A percentile compares a stretch with the other conserved stretches of the same genome.
Conservation (phyloP, 495 filamentous ascomycete species). For the Aspergillus sclerotiicarbonarius region DNA sequence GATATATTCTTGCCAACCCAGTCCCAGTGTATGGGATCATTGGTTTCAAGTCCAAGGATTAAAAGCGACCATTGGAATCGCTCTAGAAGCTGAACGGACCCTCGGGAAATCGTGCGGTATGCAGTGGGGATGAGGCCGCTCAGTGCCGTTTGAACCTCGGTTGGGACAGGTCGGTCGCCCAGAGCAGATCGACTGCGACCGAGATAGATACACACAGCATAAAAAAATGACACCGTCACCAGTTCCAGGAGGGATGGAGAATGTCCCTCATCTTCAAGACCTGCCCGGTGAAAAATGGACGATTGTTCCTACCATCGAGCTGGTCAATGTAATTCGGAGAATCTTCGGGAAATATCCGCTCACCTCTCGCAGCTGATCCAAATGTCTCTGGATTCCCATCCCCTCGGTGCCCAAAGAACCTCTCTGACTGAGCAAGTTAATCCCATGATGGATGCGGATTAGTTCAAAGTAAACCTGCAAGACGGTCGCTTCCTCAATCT, state of each 20-base stretch:
- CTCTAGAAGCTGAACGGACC: background rate
- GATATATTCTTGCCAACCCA: background rate
- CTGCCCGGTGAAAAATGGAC: background rate
- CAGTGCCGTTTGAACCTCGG: background rate
- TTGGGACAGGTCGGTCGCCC: conserved; percentile 2
- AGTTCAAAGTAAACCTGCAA: conserved; percentile 18
- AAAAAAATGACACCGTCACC: conserved; percentile 12
- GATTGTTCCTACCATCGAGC: background rate
- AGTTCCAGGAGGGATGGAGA: conserved; percentile 7
- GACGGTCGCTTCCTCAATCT: conserved; percentile 5
- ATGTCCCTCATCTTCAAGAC: background rate
- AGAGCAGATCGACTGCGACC: conserved; percentile 10
- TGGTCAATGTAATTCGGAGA: too few species aligned
- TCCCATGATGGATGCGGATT: conserved; percentile 15
- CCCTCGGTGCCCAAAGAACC: background rate
- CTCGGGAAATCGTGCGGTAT: background rate
- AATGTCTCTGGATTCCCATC: background rate
- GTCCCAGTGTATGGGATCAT: background rate
- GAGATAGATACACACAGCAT: conserved; percentile 14
- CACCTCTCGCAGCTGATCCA: conserved; percentile 8
- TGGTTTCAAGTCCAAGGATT: background rate
- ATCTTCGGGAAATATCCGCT: too few species aligned
- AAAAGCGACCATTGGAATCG: background rate
- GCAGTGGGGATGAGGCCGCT: background rate
- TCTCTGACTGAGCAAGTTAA: conserved; percentile 10